These are phyloP conservation scores for Gaertneriomyces semiglobifer DNA, from an alignment of 192 early-diverging fungal species.

Conservation along the genomic window DNA sequence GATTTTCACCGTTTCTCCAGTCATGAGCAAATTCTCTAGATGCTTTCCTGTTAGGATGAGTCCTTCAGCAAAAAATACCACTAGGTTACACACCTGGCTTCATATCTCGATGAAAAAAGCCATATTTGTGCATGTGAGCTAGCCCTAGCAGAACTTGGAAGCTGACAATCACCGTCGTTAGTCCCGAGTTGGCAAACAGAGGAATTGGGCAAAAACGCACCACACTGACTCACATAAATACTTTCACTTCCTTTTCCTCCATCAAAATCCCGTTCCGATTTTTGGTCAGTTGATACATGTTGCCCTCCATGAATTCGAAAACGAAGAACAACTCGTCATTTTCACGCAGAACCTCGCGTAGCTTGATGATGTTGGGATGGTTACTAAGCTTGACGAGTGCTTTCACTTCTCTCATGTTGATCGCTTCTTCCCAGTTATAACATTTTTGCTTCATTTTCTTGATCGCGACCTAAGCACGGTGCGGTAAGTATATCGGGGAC, in stretches of 20 bases:
- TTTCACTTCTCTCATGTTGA: constrained; percentile 76
- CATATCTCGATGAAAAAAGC: constrained; percentile 94
- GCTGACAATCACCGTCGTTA: constrained; percentile 31
- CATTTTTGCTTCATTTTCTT: constrained; percentile 88
- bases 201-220: not conserved
- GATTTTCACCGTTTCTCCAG: constrained; percentile 66
- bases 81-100: constrained; percentile 64
- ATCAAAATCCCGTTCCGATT: constrained; percentile 64
- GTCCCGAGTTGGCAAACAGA: too few species aligned
- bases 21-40: constrained; percentile 84
- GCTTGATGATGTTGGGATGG: constrained; percentile 81
- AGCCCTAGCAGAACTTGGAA: constrained; percentile 85
- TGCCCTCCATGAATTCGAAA: constrained; percentile 94
- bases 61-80: not conserved
- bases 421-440: constrained; percentile 64
- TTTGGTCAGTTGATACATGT: constrained; percentile 87
- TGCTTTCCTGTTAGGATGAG: not conserved
- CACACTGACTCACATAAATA: constrained; percentile 63
- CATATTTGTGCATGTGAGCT: constrained; percentile 87
- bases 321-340: constrained; percentile 89
- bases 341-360: constrained; percentile 80
- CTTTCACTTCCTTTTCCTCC: constrained; percentile 63
- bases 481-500: not conserved
- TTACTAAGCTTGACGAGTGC: constrained; percentile 67
- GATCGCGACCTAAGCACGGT: constrained; percentile 68